phyloP scores from a whole-genome alignment of 2,329 filamentous ascomycete genomes.

The Cytospora paraplurivora region DNA sequence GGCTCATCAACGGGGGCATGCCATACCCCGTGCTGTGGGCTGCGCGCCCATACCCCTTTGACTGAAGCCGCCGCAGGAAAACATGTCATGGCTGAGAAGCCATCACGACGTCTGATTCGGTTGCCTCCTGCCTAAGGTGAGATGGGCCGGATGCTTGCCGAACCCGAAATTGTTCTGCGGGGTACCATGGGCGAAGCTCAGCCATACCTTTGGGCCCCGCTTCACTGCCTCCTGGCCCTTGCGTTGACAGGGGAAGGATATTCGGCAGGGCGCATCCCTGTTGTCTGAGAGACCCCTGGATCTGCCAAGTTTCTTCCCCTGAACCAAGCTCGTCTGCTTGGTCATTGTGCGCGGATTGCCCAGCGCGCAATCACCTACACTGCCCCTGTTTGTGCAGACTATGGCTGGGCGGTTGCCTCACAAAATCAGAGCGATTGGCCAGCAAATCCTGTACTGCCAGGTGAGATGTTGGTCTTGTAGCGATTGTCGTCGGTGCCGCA shows the following conservation, averaged over 20 bases:
- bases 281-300: conserved; percentile 9
- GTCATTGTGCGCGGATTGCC: conserved; percentile 4
- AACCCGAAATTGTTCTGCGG: conserved; percentile 3
- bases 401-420: background rate
- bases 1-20: conserved; percentile 5
- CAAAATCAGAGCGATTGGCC: conserved; percentile 4
- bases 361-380: background rate
- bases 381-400: background rate
- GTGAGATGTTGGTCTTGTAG: conserved; percentile 11
- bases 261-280: conserved; percentile 12
- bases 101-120: conserved; percentile 13
- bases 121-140: conserved; percentile 6
- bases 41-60: conserved; percentile 19
- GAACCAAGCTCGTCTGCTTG: conserved; percentile 12
- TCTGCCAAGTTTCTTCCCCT: conserved; percentile 14
- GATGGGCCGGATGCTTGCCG: conserved; percentile 5
- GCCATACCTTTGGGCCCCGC: background rate
- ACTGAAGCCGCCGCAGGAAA: conserved; percentile 6
- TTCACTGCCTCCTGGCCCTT: conserved; percentile 10
- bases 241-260: conserved; percentile 11
- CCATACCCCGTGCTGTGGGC: conserved; percentile 5
- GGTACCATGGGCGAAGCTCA: conserved; percentile 12
- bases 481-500: conserved; percentile 2
- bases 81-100: conserved; percentile 7
- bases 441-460: background rate